Conservation (phyloP, 2,329 filamentous ascomycete species). For the Setomelanomma holmii region DNA sequence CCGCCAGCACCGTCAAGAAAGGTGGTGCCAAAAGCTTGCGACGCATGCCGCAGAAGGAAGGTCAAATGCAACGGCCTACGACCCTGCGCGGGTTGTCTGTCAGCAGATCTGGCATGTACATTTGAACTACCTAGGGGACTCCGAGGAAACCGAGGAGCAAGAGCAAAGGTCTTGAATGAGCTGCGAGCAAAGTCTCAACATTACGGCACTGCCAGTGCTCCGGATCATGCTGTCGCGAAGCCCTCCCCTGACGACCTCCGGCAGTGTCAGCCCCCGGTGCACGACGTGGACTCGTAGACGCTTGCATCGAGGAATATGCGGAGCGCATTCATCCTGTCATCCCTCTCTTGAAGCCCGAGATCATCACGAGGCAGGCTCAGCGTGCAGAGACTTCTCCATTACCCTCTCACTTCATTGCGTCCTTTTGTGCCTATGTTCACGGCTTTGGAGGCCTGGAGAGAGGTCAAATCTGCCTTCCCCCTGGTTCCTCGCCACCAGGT, state of each 20-base stretch:
- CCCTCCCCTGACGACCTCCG: too few relatives aligned
- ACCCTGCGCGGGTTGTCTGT: slow-evolving; percentile 74
- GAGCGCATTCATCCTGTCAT: slow-evolving; percentile 67
- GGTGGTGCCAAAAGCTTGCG: slow-evolving; percentile 63
- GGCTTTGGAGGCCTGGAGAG: slow-evolving; percentile 27
- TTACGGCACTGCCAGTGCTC: neutral
- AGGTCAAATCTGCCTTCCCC: too few relatives aligned
- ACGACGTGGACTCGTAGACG: slow-evolving; percentile 70
- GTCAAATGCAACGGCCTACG: slow-evolving; percentile 76
- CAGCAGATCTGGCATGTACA: slow-evolving; percentile 53
- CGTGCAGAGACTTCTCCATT: slow-evolving; percentile 23
- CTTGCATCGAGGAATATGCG: slow-evolving; percentile 73
- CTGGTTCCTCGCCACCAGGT: too few relatives aligned
- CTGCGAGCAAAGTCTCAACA: slow-evolving; percentile 68
- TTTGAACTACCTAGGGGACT: slow-evolving; percentile 34
- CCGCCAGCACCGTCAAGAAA: neutral
- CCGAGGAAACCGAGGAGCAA: slow-evolving; percentile 13
- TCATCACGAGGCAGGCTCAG: slow-evolving; percentile 30
- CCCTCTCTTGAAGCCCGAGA: slow-evolving; percentile 33
- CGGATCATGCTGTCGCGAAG: neutral
- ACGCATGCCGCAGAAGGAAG: slow-evolving; percentile 76
- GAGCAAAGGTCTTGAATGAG: slow-evolving; percentile 78
- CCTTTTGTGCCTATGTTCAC: slow-evolving; percentile 48
- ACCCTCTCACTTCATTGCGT: slow-evolving; percentile 42
- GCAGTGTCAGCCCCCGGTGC: too few relatives aligned